Conservation (phyloP, 257 asterid species). For the Gentiana macrophylla region DNA sequence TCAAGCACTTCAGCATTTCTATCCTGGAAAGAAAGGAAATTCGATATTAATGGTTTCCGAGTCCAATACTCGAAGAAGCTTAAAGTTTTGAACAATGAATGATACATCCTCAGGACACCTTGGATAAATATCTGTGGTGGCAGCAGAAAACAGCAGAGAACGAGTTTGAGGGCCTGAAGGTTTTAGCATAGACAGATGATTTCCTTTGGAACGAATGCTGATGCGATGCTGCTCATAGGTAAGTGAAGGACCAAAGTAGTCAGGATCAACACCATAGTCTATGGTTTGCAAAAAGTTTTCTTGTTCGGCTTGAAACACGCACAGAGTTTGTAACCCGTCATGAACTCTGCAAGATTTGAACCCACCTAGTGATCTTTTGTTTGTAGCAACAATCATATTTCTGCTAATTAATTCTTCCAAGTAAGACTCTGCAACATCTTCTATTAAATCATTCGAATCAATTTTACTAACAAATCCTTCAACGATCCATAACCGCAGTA, state of each 20-base stretch:
- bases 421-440: not conserved
- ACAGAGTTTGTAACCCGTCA: not conserved
- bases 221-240: not conserved
- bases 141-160: not conserved
- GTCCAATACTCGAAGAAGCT: not conserved
- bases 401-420: too few relatives aligned
- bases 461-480: not conserved
- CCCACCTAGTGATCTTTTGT: not conserved
- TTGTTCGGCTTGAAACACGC: not conserved
- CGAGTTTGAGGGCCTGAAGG: not conserved
- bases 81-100: not conserved
- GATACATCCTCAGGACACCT: not conserved
- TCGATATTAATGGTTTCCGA: not conserved
- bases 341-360: not conserved
- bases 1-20: not conserved
- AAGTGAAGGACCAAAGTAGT: not conserved
- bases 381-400: too few relatives aligned
- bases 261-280: not conserved
- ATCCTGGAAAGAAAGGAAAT: not conserved
- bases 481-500: not conserved
- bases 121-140: not conserved
- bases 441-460: not conserved
- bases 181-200: not conserved
- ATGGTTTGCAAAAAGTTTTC: not conserved
- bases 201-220: not conserved